Conservation (phyloP, 768 basidiomycete species). For the Agaricus sinodeliciosus region DNA sequence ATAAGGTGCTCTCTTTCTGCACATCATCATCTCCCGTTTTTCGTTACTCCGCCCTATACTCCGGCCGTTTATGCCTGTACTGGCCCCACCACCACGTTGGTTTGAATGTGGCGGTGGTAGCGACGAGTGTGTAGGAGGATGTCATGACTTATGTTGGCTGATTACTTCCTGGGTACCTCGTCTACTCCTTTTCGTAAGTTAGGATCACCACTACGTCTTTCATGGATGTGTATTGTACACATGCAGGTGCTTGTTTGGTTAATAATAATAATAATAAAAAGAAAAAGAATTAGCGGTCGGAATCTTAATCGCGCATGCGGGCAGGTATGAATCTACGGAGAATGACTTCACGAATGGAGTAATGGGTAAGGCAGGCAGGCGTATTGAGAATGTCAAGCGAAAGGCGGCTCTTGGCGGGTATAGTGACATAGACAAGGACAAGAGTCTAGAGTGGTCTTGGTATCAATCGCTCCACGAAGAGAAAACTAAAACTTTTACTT, state of each 20-base stretch:
- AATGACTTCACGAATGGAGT: slow-evolving; percentile 79
- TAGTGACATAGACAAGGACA: slow-evolving; percentile 86
- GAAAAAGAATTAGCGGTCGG: neutral
- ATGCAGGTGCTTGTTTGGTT: neutral
- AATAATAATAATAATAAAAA: neutral
- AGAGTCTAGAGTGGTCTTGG: slow-evolving; percentile 59
- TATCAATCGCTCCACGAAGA: neutral
- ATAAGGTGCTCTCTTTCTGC: slow-evolving; percentile 28
- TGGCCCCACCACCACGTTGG: neutral
- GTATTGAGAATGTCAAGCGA: slow-evolving; percentile 47
- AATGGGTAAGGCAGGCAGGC: slow-evolving; percentile 71
- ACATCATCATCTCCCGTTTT: slow-evolving; percentile 5
- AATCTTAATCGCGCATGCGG: slow-evolving; percentile 72
- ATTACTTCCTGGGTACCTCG: too few relatives aligned
- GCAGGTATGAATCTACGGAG: slow-evolving; percentile 86
- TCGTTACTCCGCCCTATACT: slow-evolving; percentile 2
- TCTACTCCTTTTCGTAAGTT: too few relatives aligned
- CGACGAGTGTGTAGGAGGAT: too few relatives aligned
- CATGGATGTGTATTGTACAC: neutral
- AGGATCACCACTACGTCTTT: too few relatives aligned
- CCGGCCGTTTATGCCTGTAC: neutral
- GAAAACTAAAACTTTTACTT: slow-evolving; percentile 40
- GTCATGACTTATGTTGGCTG: too few relatives aligned
- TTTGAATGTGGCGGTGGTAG: too few relatives aligned
- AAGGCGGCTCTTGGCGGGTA: slow-evolving; percentile 66